Evolutionary conservation across 164 flowering plant species (phyloP).

Genomic region (Liquidambar formosana): DNA sequence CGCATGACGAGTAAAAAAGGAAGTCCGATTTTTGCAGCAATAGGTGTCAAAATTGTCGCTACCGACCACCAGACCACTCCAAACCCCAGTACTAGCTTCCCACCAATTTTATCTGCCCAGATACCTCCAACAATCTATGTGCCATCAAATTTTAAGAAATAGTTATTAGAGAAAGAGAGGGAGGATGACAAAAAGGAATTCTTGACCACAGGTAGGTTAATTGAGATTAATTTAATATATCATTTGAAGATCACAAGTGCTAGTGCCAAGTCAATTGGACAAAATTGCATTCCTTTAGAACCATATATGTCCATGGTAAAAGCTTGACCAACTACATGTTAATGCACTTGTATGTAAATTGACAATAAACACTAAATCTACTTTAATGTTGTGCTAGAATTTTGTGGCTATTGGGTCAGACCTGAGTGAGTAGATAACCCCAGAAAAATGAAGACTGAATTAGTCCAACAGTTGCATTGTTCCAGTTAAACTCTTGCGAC

Average conservation of each 20-base stretch:
- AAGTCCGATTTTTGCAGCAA: constrained; percentile 90
- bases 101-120: constrained; percentile 98
- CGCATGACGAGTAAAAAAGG: constrained; percentile 90
- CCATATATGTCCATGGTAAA: not conserved
- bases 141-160: constrained; percentile 1
- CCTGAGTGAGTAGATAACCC: constrained; percentile 97
- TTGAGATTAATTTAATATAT: not conserved
- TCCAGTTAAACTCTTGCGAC: constrained; percentile 95
- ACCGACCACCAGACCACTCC: constrained; percentile 98
- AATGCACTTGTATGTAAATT: constrained; percentile 4
- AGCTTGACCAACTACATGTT: constrained; percentile 5
- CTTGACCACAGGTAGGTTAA: not conserved
- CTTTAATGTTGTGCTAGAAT: not conserved
- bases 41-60: constrained; percentile 92
- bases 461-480: constrained; percentile 93
- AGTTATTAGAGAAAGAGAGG: not conserved
- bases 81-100: constrained; percentile 85
- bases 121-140: constrained; percentile 88
- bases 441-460: constrained; percentile 99
- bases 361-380: not conserved
- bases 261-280: not conserved
- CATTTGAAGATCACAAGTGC: not conserved
- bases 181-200: not conserved
- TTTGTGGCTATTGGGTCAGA: constrained; percentile 18
- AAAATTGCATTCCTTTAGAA: not conserved